Conservation (phyloP, 768 basidiomycete genomes). For the Grammothele lineata region DNA sequence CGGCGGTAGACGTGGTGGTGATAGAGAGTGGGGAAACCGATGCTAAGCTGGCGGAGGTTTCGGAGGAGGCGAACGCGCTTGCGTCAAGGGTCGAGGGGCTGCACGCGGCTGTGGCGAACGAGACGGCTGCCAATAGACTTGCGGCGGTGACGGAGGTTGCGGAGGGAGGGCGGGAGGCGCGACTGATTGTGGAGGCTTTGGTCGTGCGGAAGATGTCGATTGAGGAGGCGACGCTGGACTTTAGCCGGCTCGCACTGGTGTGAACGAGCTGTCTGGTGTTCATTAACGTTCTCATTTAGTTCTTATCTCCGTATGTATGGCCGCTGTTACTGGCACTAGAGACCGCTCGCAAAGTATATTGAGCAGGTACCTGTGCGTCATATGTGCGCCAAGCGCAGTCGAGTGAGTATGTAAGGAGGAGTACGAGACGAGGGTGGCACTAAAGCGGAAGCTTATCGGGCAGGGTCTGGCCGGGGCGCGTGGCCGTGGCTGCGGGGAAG, state of each 20-base stretch:
- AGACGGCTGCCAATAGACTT: too few relatives aligned
- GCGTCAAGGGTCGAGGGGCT: conserved; percentile 12
- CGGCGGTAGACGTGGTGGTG: background rate
- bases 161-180: conserved; percentile 36
- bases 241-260: conserved; percentile 32
- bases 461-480: too few relatives aligned
- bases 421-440: too few relatives aligned
- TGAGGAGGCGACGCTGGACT: conserved; percentile 75
- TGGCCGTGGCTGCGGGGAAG: too few relatives aligned
- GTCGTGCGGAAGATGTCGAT: conserved; percentile 74
- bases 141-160: conserved; percentile 6
- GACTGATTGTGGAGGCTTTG: conserved; percentile 78
- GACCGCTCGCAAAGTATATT: too few relatives aligned
- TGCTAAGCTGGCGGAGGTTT: conserved; percentile 21
- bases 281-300: background rate
- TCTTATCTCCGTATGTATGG: background rate
- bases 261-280: background rate
- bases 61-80: conserved; percentile 28
- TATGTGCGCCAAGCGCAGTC: background rate
- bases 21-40: background rate
- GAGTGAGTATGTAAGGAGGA: too few relatives aligned
- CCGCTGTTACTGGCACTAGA: too few relatives aligned
- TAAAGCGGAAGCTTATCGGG: too few relatives aligned
- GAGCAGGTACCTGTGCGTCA: too few relatives aligned
- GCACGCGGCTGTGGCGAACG: conserved; percentile 26